phyloP scores from a whole-genome alignment of 2,329 filamentous ascomycete species.

The Pseudogymnoascus sp. region DNA sequence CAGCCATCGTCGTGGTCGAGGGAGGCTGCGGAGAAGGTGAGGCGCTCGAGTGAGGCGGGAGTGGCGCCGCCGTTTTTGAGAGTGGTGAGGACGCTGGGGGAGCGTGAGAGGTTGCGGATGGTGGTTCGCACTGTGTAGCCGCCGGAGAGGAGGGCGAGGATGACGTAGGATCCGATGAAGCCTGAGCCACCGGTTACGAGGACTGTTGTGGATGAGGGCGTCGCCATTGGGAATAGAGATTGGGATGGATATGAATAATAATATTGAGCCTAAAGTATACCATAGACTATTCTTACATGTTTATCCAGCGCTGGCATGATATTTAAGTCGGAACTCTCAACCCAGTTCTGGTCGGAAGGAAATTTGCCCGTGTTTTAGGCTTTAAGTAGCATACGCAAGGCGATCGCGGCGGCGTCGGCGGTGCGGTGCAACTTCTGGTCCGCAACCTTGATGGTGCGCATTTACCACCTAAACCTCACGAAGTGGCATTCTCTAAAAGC shows the following conservation, averaged over 20 bases:
- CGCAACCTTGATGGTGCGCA: too few species aligned
- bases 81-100: constrained; percentile 20
- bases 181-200: constrained; percentile 28
- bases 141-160: constrained; percentile 22
- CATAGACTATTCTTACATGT: not conserved
- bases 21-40: constrained; percentile 25
- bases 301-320: not conserved
- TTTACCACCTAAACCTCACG: too few species aligned
- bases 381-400: not conserved
- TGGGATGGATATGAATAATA: not conserved
- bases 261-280: not conserved
- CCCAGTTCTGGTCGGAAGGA: not conserved
- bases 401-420: not conserved
- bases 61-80: constrained; percentile 21
- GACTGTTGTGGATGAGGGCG: constrained; percentile 15
- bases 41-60: constrained; percentile 11
- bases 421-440: not conserved
- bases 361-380: not conserved
- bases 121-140: constrained; percentile 27
- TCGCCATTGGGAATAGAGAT: not conserved
- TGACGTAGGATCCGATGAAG: constrained; percentile 26
- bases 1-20: constrained; percentile 26
- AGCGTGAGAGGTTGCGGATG: constrained; percentile 21
- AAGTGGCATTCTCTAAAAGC: not conserved
- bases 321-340: not conserved